Percentiles rank a stretch among this genome's conserved stretches.
These are phyloP conservation scores for Tetratostichococcus sp. DNA, from an alignment of 139 green algal species.

Conservation along the genomic window DNA sequence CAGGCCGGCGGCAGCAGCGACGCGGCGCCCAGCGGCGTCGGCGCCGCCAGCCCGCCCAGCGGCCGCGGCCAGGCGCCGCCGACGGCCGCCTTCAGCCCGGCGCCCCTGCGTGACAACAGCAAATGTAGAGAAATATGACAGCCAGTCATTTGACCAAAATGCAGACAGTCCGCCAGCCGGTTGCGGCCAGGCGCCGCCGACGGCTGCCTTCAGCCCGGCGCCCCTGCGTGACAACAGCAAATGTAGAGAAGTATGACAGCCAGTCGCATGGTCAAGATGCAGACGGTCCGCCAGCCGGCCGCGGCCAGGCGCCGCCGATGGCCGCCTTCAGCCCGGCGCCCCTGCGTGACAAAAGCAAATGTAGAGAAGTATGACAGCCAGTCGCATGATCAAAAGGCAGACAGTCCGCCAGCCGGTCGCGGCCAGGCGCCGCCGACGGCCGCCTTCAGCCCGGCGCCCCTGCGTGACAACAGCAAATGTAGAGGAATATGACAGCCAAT, in stretches of 20 bases:
- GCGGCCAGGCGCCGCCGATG: neutral
- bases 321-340: neutral
- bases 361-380: too few species aligned
- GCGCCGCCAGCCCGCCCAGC: constrained; percentile 19
- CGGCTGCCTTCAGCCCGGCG: neutral
- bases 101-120: too few species aligned
- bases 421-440: neutral
- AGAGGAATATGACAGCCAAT: too few species aligned
- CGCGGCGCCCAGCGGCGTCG: constrained; percentile 30
- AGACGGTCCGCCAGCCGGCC: constrained; percentile 16
- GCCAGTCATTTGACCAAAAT: too few species aligned
- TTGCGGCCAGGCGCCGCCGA: neutral
- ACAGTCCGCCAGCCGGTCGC: constrained; percentile 14
- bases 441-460: neutral
- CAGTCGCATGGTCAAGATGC: too few species aligned
- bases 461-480: too few species aligned
- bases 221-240: too few species aligned
- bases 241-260: too few species aligned
- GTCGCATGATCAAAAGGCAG: too few species aligned
- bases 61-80: neutral
- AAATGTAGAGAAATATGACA: too few species aligned
- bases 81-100: neutral
- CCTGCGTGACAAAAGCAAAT: too few species aligned
- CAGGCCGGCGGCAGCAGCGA: constrained; percentile 61
- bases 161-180: constrained; percentile 20